These are phyloP conservation scores for Dactylellina parvicollis DNA, from an alignment of 2,329 filamentous ascomycete species.

Conservation along the genomic window DNA sequence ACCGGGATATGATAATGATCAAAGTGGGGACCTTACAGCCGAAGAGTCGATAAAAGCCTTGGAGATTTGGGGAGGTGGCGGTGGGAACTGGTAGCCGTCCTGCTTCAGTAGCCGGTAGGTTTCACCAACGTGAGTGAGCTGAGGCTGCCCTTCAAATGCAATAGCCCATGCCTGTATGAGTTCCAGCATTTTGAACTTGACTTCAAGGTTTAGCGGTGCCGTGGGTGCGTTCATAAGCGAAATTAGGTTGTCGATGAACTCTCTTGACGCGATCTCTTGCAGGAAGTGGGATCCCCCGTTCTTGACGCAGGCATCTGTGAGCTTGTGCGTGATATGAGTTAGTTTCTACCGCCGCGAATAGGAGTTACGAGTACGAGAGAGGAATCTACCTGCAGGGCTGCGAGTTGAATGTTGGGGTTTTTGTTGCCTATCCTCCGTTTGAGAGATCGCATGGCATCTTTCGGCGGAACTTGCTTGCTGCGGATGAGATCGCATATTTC, in stretches of 20 bases:
- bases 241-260: constrained; percentile 97
- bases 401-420: constrained; percentile 96
- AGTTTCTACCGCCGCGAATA: background rate
- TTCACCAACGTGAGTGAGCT: constrained; percentile 85
- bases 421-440: constrained; percentile 95
- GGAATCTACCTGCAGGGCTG: constrained; percentile 81
- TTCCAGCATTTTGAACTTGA: constrained; percentile 89
- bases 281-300: constrained; percentile 97
- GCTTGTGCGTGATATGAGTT: constrained; percentile 64
- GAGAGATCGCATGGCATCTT: constrained; percentile 96
- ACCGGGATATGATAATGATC: background rate
- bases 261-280: constrained; percentile 90
- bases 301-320: constrained; percentile 98
- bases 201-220: constrained; percentile 78
- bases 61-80: constrained; percentile 78
- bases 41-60: constrained; percentile 98
- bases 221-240: constrained; percentile 87
- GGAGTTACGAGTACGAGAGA: background rate
- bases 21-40: constrained; percentile 71
- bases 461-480: constrained; percentile 95
- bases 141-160: constrained; percentile 84
- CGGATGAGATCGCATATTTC: constrained; percentile 98
- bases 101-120: constrained; percentile 83
- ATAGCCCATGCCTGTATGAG: constrained; percentile 92
- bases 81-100: constrained; percentile 90